Evolutionary conservation across 2,329 filamentous ascomycete genomes (phyloP), one percentile per base, ranked within the genome.

Genomic region (Lachnellula arida): DNA sequence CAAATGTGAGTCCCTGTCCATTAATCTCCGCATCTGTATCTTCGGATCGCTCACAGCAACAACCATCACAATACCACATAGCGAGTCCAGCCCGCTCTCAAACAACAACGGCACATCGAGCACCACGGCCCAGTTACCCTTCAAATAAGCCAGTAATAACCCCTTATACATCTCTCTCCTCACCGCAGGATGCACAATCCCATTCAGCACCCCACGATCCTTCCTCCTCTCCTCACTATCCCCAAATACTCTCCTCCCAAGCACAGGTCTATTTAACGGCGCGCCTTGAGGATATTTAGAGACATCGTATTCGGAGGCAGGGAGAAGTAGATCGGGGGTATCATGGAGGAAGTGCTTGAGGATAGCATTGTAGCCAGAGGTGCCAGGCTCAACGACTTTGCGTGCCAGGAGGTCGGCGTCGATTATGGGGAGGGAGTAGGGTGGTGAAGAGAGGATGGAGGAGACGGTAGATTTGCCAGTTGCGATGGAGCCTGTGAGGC

Each of bases 381-480:
- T 96, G 28, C 94, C 94, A 1, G 94, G 94, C 72, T 96, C 91
- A 71, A 99, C 93, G 57, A 97, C 94, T 72, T 94, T 82, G 65
- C 93, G 91, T 48, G 94, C 93, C 59, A 97, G 81, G 54, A 95
- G 75, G 76, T 99, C 94, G 70, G 94, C 93, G 70, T 99, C 94
- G 76, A 99, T 87, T 65, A 99, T 81, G 67, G 94, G 92, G 59
- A 99, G 81, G 58, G 83, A 87, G 78, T 97, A 89, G 0, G 93
- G 94, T 5, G 89, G 78, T 4, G 83, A 79, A 50, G 88, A 84
- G 66, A 99, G 88, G 65, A 96, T 81, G 40, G 81, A 79, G 28
- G 94, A 96, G 54, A 97, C 91, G 63, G 93, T 99, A 46, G 93
- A 96, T 81, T 99, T 99, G 72, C 94, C 94, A 5, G 94, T 99